Evolutionary conservation across 2,329 filamentous ascomycete genomes (phyloP), one percentile per base, ranked within the genome.

Genomic region (Aspergillus ochraceus): DNA sequence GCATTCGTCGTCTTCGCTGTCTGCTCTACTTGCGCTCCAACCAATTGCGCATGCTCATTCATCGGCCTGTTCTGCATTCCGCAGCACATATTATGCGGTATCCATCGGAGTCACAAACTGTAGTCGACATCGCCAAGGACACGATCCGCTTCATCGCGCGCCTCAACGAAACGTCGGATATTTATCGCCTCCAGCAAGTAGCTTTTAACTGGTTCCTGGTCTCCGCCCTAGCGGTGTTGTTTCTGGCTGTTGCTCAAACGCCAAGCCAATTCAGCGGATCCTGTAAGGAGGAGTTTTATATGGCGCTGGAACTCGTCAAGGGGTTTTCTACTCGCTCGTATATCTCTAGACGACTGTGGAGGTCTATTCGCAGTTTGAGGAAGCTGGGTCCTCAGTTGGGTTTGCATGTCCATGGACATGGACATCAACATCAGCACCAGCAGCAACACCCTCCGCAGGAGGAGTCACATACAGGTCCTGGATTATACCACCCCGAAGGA

Each of bases 21-120:
- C 86, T 95, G 74, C 90, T 95, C 11, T 94, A 95, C 71, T 81
- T 97, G 5, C 86, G 93, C n/a, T 84, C 90, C 1, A 97, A 97
- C 68, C 91, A 96, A 78, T 90, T 96, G 77, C 89, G 92, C 6
- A 94, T 93, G 65, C 88, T 92, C 73, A 90, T 97, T 49, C 91
- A 96, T 74, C 91, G 92, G 0, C 92, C 92, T 0, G 88, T 96
- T 2, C 78, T 97, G 9, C 91, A 96, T 73, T 93, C 71, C 0
- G 68, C 70, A 0, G 90, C 87, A 9, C 92, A 88, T 68, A 96
- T 97, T 67, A 86, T 90, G 78, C 85, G 88, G 55, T 89, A 96
- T 70, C 83, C 88, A 42, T 76, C 79, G 6, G 88, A 91, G 62
- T 92, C 92, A 0, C 86, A 90, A 67, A 89, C 84, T 0, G 85